These are phyloP conservation scores for Panellus pusillus DNA, from an alignment of 768 basidiomycete species.

Conservation along the genomic window DNA sequence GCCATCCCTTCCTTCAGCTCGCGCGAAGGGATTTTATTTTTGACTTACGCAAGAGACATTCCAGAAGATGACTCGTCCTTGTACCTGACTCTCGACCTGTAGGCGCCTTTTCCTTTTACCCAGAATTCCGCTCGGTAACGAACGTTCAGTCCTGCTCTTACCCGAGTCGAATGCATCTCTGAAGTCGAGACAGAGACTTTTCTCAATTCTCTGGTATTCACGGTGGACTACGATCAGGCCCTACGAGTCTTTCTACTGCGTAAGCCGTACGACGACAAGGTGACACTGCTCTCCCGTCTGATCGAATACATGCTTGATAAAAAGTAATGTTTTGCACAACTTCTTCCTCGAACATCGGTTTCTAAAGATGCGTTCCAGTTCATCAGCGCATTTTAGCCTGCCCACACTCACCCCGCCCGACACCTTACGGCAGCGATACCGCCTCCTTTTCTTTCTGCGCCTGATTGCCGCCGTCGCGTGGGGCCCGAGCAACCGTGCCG, in stretches of 20 bases:
- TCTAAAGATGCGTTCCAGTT: neutral
- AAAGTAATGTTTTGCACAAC: neutral
- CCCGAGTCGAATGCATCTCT: neutral
- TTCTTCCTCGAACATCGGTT: too few relatives aligned
- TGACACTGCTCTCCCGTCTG: constrained; percentile 3
- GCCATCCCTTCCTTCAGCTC: constrained; percentile 5
- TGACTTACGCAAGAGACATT: constrained; percentile 7
- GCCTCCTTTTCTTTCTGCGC: constrained; percentile 10
- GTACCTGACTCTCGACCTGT: constrained; percentile 16
- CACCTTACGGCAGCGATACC: constrained; percentile 2
- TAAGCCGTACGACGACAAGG: constrained; percentile 2
- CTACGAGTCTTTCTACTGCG: constrained; percentile 13
- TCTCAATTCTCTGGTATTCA: constrained; percentile 4
- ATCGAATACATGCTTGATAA: constrained; percentile 7
- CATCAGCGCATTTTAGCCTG: neutral
- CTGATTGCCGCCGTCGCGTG: constrained; percentile 11
- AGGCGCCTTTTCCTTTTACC: neutral
- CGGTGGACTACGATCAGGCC: constrained; percentile 13
- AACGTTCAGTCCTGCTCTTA: neutral
- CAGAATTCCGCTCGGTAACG: neutral
- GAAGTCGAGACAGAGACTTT: neutral
- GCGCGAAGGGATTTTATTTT: constrained; percentile 11
- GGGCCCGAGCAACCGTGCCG: constrained; percentile 15
- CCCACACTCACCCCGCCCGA: neutral
- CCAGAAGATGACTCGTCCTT: constrained; percentile 9